A percentile compares a stretch with the other conserved stretches of the same genome.
phyloP scores from a whole-genome alignment of 2,329 filamentous ascomycete genomes.

The Byssothecium circinans region DNA sequence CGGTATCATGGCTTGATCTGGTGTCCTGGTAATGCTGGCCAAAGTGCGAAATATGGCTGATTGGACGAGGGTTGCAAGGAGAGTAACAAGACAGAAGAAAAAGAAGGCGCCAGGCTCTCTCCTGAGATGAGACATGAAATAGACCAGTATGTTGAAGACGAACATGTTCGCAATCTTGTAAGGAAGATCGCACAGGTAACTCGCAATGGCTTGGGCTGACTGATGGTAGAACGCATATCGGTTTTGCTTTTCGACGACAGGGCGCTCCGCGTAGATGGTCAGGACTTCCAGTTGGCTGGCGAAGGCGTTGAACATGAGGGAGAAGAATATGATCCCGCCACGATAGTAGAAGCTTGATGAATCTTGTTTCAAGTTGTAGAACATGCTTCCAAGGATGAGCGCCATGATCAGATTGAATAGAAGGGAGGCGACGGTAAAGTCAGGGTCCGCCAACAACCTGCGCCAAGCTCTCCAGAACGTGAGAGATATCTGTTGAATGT shows the following conservation, averaged over 20 bases:
- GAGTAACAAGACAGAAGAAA: slow-evolving; percentile 42
- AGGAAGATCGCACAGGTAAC: slow-evolving; percentile 49
- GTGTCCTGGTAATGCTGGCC: slow-evolving; percentile 66
- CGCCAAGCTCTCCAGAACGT: too few relatives aligned
- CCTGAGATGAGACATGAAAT: slow-evolving; percentile 50
- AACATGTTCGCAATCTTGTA: slow-evolving; percentile 47
- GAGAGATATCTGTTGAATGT: too few relatives aligned
- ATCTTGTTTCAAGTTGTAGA: slow-evolving; percentile 67
- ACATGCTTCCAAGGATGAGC: slow-evolving; percentile 75
- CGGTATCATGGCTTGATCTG: too few relatives aligned
- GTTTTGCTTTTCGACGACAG: slow-evolving; percentile 84
- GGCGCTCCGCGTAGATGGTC: slow-evolving; percentile 79
- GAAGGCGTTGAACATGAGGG: slow-evolving; percentile 58
- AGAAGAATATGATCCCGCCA: slow-evolving; percentile 75
- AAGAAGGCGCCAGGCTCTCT: slow-evolving; percentile 46
- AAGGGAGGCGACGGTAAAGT: slow-evolving; percentile 69
- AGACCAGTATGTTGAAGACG: slow-evolving; percentile 44
- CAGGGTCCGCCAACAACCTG: too few relatives aligned
- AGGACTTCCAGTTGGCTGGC: slow-evolving; percentile 56
- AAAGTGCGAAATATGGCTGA: slow-evolving; percentile 41
- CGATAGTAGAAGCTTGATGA: slow-evolving; percentile 76
- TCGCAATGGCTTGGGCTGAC: slow-evolving; percentile 70
- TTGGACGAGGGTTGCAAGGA: slow-evolving; percentile 40
- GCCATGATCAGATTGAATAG: slow-evolving; percentile 62
- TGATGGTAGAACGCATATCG: slow-evolving; percentile 86